A percentile compares a stretch with the other conserved stretches of the same genome.
Evolutionary conservation across 495 filamentous ascomycete species (phyloP).

Genomic region (Darksidea phi): DNA sequence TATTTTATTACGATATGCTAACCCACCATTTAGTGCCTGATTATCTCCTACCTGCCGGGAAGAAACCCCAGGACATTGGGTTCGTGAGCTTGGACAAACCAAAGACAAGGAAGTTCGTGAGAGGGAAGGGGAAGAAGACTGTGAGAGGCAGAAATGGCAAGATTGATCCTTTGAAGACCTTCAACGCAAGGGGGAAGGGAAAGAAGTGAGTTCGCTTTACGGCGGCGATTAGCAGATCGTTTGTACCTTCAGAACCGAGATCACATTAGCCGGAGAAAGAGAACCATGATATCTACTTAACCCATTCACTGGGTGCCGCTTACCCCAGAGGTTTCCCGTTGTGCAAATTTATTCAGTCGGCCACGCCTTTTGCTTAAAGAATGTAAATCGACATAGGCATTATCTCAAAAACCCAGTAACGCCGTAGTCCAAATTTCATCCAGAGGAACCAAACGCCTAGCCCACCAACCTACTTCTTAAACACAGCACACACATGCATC

Average conservation of each 20-base stretch:
- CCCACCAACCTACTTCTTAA: not conserved
- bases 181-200: conserved; percentile 58
- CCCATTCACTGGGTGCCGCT: too few species aligned
- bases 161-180: conserved; percentile 82
- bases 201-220: conserved; percentile 22
- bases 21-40: conserved; percentile 59
- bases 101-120: conserved; percentile 65
- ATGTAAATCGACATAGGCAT: too few species aligned
- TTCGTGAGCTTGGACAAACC: conserved; percentile 68
- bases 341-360: too few species aligned
- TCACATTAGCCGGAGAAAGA: not conserved
- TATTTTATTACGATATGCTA: too few species aligned
- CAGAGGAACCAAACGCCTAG: not conserved
- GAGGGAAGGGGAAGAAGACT: conserved; percentile 73
- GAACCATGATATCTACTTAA: too few species aligned
- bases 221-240: too few species aligned
- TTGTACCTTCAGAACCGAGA: too few species aligned
- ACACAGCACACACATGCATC: not conserved
- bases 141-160: conserved; percentile 51
- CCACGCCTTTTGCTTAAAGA: too few species aligned
- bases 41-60: conserved; percentile 81
- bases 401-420: not conserved
- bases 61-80: conserved; percentile 61
- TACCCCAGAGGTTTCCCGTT: too few species aligned
- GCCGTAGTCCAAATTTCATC: too few species aligned